These are phyloP conservation scores for Zygosaccharomyces rouxii DNA, from an alignment of 805 yeast species.

Conservation along the genomic window DNA sequence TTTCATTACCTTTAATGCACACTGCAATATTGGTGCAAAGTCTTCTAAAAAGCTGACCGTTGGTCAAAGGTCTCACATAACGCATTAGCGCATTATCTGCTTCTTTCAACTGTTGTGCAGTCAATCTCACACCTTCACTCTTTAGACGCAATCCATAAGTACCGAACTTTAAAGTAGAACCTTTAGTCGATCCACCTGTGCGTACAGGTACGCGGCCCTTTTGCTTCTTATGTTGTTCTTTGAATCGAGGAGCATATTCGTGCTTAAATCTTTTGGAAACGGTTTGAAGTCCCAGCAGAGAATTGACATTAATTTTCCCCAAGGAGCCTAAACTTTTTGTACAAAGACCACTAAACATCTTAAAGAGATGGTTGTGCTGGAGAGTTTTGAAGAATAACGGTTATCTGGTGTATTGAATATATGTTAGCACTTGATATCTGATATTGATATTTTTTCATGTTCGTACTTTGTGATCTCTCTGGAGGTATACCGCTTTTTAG, in stretches of 20 bases:
- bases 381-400: background rate
- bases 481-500: background rate
- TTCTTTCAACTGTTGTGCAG: constrained; percentile 84
- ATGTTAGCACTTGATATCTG: background rate
- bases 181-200: constrained; percentile 90
- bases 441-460: background rate
- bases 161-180: constrained; percentile 78
- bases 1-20: constrained; percentile 94
- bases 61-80: constrained; percentile 63
- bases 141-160: constrained; percentile 80
- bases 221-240: constrained; percentile 55
- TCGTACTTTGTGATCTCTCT: background rate
- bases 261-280: constrained; percentile 45
- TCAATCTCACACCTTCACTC: constrained; percentile 79
- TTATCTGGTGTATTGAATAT: too few species aligned
- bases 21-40: constrained; percentile 82
- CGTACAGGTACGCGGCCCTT: constrained; percentile 94
- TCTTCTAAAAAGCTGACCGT: constrained; percentile 72
- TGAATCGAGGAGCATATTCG: constrained; percentile 75
- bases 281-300: background rate
- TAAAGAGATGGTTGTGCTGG: background rate
- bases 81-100: constrained; percentile 86
- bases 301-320: background rate
- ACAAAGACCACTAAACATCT: background rate
- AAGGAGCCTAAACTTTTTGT: background rate